Conservation (phyloP, 2,329 filamentous ascomycete species). For the Diatrype stigma region DNA sequence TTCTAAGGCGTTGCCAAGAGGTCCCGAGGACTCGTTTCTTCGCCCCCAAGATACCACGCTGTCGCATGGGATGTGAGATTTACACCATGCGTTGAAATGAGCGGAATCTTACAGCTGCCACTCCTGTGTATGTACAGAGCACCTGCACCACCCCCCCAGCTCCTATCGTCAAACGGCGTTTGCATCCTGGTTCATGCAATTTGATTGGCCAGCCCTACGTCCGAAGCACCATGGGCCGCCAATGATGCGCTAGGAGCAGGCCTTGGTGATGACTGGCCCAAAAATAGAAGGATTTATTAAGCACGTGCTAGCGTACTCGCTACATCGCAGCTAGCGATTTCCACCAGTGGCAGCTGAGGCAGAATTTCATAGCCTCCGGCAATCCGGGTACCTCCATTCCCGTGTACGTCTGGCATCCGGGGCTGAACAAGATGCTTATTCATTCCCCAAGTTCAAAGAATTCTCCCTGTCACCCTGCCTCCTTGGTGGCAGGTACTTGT, state of each 20-base stretch:
- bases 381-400: no score
- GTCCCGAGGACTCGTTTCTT: background rate
- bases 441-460: no score
- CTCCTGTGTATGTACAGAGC: no score
- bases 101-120: background rate
- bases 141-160: background rate
- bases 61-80: background rate
- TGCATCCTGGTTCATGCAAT: background rate
- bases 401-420: background rate
- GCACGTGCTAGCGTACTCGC: slow-evolving; percentile 5
- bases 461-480: no score
- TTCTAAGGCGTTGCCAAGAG: background rate
- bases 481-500: background rate
- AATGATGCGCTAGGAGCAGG: slow-evolving; percentile 11
- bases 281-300: slow-evolving; percentile 25
- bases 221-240: slow-evolving; percentile 10
- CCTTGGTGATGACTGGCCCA: slow-evolving; percentile 22
- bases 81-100: no score
- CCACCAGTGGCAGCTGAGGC: background rate
- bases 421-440: background rate
- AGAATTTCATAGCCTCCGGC: no score
- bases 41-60: background rate
- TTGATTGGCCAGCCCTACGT: slow-evolving; percentile 21
- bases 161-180: background rate
- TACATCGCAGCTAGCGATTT: background rate